Conservation (phyloP, 2,329 filamentous ascomycete genomes). For the Beauveria brongniartii region DNA sequence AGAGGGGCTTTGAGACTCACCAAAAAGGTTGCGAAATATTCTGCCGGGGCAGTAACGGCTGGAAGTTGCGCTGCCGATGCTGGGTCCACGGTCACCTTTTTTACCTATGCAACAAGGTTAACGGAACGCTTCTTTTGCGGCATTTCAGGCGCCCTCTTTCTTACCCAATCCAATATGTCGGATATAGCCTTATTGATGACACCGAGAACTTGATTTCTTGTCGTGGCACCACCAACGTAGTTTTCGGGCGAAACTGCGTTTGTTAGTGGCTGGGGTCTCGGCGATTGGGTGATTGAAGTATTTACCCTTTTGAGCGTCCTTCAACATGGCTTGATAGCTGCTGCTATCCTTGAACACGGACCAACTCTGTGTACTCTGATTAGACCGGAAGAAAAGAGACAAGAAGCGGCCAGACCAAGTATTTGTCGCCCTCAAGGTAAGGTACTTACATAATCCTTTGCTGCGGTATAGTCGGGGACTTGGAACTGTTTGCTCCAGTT, state of each 20-base stretch:
- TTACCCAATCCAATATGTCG: not conserved
- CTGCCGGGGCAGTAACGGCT: not conserved
- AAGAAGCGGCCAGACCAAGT: not conserved
- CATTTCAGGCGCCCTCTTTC: not conserved
- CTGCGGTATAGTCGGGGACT: not conserved
- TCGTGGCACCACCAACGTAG: not conserved
- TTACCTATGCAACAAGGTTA: not conserved
- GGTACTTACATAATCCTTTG: not conserved
- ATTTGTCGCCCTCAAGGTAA: not conserved
- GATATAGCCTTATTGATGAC: not conserved
- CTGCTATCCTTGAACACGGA: not conserved
- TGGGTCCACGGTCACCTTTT: not conserved
- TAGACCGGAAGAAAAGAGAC: not conserved
- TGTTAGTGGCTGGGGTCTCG: not conserved
- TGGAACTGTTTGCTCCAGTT: not conserved
- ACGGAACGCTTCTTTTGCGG: not conserved
- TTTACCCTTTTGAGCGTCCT: not conserved
- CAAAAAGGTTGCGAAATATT: not conserved
- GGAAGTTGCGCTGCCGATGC: not conserved
- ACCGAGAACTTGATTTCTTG: not conserved
- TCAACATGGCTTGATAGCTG: not conserved
- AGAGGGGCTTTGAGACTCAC: not conserved
- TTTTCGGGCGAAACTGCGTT: not conserved
- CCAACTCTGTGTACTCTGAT: not conserved
- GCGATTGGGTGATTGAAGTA: not conserved